Evolutionary conservation across 257 asterid genomes (phyloP).

Genomic region (Primulina huaijiensis): DNA sequence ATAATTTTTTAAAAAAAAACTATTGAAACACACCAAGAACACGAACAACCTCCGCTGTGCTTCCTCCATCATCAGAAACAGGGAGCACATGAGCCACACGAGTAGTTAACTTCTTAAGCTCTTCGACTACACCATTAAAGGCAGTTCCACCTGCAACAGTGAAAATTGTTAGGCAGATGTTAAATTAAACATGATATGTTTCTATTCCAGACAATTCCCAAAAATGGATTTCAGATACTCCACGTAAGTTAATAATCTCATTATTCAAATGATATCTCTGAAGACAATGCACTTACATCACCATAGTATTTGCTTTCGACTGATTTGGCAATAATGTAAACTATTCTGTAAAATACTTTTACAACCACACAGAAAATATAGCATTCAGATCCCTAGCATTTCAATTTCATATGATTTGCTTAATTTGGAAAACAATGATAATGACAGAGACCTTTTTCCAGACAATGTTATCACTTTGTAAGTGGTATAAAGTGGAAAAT

Average conservation of each 20-base stretch:
- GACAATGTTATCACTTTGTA: conserved; percentile 8
- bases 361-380: neutral
- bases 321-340: conserved; percentile 3
- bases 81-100: conserved; percentile 91
- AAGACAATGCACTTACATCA: conserved; percentile 9
- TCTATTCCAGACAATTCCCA: neutral
- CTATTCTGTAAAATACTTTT: neutral
- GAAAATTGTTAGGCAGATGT: conserved; percentile 24
- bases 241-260: neutral
- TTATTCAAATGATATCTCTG: neutral
- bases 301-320: neutral
- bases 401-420: neutral
- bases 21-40: conserved; percentile 71
- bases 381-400: too few relatives aligned
- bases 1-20: conserved; percentile 4
- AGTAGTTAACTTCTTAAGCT: conserved; percentile 85
- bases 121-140: conserved; percentile 95
- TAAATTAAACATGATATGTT: conserved; percentile 3
- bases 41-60: conserved; percentile 98
- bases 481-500: neutral
- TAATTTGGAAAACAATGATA: neutral
- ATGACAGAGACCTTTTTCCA: neutral
- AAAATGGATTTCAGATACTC: neutral
- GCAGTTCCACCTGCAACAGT: conserved; percentile 89
- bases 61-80: conserved; percentile 98